Evolutionary conservation across 495 filamentous ascomycete genomes (phyloP).

Genomic region (Penicillium maclennaniae): DNA sequence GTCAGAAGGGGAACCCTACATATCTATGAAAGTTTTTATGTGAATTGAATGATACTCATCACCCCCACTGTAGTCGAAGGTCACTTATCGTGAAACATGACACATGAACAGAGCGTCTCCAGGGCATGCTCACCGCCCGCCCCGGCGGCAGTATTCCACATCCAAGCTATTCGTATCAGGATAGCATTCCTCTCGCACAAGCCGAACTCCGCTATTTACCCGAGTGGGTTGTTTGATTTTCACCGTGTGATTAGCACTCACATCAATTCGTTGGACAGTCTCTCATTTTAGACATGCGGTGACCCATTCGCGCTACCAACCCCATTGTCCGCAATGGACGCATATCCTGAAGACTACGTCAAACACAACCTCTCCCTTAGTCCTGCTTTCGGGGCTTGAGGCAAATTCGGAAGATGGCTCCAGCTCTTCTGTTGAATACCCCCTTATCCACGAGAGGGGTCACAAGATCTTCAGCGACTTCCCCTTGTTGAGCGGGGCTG

Average conservation of each 20-base stretch:
- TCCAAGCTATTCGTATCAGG: not conserved
- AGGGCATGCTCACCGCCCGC: constrained; percentile 2
- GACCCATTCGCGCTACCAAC: constrained; percentile 25
- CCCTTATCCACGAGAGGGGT: constrained; percentile 55
- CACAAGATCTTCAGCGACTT: constrained; percentile 63
- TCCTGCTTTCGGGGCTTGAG: constrained; percentile 73
- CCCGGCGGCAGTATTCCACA: constrained; percentile 1
- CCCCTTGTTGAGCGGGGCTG: constrained; percentile 57
- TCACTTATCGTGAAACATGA: not conserved
- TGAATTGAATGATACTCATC: not conserved
- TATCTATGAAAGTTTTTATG: not conserved
- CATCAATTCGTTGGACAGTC: not conserved
- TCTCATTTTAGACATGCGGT: constrained; percentile 39
- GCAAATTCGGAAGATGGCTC: constrained; percentile 22
- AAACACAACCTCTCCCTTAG: constrained; percentile 75
- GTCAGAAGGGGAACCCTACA: not conserved
- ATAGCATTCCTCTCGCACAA: not conserved
- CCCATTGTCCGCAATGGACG: constrained; percentile 67
- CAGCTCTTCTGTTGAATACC: constrained; percentile 27
- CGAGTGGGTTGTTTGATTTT: not conserved
- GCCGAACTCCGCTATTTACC: not conserved
- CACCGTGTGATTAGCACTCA: not conserved
- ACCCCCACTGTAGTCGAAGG: not conserved
- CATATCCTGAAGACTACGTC: constrained; percentile 75
- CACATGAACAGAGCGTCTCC: not conserved